Percentiles rank a stretch among this genome's conserved stretches.
Conservation (phyloP, 495 filamentous ascomycete genomes). For the Xylaria flabelliformis region DNA sequence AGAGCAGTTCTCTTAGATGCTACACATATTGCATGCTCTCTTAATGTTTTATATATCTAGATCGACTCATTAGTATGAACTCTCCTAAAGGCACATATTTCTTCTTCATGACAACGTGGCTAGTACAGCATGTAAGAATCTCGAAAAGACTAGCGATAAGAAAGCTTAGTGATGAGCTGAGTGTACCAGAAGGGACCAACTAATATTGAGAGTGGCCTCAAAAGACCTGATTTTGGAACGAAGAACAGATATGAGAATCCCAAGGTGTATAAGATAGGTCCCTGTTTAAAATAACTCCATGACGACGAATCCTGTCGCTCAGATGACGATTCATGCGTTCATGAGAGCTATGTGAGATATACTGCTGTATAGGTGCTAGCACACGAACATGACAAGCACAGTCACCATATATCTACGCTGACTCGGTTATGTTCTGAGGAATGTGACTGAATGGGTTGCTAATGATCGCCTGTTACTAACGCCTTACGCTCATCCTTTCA, state of each 20-base stretch:
- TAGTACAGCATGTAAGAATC: background rate
- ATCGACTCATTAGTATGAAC: background rate
- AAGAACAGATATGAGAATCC: background rate
- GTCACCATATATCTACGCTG: background rate
- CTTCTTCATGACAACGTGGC: background rate
- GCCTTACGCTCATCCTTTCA: background rate
- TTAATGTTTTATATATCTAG: background rate
- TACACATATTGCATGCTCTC: background rate
- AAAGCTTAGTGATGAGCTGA: background rate
- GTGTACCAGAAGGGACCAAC: background rate
- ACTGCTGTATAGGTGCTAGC: background rate
- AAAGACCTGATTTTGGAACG: background rate
- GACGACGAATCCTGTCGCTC: background rate
- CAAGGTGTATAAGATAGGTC: background rate
- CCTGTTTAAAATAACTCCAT: background rate
- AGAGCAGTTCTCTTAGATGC: background rate
- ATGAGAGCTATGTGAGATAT: background rate
- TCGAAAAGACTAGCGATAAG: background rate
- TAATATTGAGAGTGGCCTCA: background rate
- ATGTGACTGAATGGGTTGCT: background rate
- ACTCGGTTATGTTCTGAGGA: background rate
- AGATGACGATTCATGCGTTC: background rate
- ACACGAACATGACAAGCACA: conserved; percentile 1
- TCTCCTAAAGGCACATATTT: background rate
- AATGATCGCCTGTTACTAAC: background rate